A percentile compares a stretch with the other conserved stretches of the same genome.
phyloP scores from a whole-genome alignment of 1,284 basidiomycete genomes.

The Uromyces viciae-fabae region DNA sequence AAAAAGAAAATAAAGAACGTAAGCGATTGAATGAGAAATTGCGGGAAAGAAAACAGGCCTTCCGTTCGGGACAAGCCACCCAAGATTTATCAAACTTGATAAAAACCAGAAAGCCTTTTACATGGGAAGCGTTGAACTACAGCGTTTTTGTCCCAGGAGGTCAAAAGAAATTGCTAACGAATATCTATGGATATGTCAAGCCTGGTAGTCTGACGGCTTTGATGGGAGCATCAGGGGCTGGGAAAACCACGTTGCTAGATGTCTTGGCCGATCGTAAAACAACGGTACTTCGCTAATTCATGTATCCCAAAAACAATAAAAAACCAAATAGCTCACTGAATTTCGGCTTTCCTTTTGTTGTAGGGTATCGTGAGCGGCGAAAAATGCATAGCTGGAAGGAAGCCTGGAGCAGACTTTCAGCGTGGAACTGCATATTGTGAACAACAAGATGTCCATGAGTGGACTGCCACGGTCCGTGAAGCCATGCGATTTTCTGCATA shows the following conservation, averaged over 20 bases:
- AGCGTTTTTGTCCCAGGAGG: slow-evolving; percentile 56
- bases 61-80: slow-evolving; percentile 65
- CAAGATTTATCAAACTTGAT: slow-evolving; percentile 62
- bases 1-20: slow-evolving; percentile 67
- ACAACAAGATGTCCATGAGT: slow-evolving; percentile 64
- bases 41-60: slow-evolving; percentile 61
- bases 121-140: slow-evolving; percentile 58
- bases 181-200: slow-evolving; percentile 60
- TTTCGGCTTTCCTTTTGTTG: slow-evolving; percentile 46
- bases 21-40: slow-evolving; percentile 66
- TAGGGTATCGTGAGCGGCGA: slow-evolving; percentile 55
- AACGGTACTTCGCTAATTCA: slow-evolving; percentile 29
- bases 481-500: slow-evolving; percentile 63
- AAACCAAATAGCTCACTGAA: slow-evolving; percentile 35
- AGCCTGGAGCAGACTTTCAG: slow-evolving; percentile 58
- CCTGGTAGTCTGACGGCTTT: slow-evolving; percentile 59
- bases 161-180: slow-evolving; percentile 57
- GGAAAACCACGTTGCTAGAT: slow-evolving; percentile 60
- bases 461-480: slow-evolving; percentile 66
- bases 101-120: slow-evolving; percentile 58
- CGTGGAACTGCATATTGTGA: slow-evolving; percentile 63
- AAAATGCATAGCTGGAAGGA: slow-evolving; percentile 59
- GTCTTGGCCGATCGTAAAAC: slow-evolving; percentile 61
- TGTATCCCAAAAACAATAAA: too few species aligned
- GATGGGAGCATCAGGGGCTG: slow-evolving; percentile 57